phyloP scores from a whole-genome alignment of 441 rosid genomes.

The Adansonia gregorii region DNA sequence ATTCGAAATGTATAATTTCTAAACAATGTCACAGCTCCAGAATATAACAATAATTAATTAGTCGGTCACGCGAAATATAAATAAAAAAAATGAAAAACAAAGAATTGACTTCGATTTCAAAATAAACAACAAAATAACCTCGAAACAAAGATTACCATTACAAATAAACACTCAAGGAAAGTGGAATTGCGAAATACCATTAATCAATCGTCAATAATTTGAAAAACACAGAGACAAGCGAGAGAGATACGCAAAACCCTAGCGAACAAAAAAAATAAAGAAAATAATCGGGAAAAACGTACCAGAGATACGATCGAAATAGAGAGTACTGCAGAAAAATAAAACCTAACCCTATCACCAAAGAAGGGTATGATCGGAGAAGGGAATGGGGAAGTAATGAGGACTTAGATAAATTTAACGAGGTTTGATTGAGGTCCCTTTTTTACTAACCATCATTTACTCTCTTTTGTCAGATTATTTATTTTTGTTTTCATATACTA shows the following conservation, averaged over 20 bases:
- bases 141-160: not conserved
- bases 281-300: not conserved
- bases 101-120: not conserved
- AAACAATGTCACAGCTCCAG: slow-evolving; percentile 8
- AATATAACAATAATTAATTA: not conserved
- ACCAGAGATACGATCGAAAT: not conserved
- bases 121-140: not conserved
- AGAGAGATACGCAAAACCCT: not conserved
- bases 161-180: not conserved
- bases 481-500: no score
- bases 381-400: not conserved
- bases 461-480: no score
- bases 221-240: not conserved
- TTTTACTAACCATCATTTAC: no score
- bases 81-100: not conserved
- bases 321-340: not conserved
- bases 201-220: not conserved
- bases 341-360: not conserved
- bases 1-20: not conserved
- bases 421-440: no score
- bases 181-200: not conserved
- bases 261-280: not conserved
- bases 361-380: not conserved
- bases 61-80: not conserved
- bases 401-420: no score